These are phyloP conservation scores for Venturia nashicola DNA, from an alignment of 2,329 filamentous ascomycete genomes.

Conservation along the genomic window DNA sequence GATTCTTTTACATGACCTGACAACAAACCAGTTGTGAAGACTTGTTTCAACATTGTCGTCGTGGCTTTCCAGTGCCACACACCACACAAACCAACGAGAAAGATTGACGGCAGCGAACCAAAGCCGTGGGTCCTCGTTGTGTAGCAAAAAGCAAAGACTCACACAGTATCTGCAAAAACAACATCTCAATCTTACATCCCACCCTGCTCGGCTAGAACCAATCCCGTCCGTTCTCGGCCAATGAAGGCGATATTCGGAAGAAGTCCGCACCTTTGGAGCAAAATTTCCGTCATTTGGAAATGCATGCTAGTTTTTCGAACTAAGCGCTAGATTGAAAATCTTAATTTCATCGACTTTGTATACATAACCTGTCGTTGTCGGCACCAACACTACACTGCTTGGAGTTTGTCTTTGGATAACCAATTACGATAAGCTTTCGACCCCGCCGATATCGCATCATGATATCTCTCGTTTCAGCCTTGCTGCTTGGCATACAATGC, in stretches of 20 bases:
- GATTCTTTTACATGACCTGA: too few species aligned
- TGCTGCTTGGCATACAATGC: neutral
- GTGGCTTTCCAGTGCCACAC: too few species aligned
- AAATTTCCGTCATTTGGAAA: neutral
- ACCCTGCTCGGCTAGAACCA: too few species aligned
- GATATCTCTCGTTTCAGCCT: neutral
- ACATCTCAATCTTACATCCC: too few species aligned
- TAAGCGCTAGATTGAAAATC: neutral
- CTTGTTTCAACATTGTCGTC: too few species aligned
- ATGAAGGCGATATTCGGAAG: neutral
- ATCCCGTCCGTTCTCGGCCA: neutral
- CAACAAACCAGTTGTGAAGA: too few species aligned
- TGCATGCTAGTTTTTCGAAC: neutral
- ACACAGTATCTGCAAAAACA: too few species aligned
- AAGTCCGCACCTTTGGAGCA: neutral
- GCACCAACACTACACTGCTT: too few species aligned
- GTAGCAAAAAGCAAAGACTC: too few species aligned
- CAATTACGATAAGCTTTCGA: neutral
- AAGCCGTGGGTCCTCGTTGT: too few species aligned
- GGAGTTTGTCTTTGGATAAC: neutral
- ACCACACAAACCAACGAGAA: too few species aligned
- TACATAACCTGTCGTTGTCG: neutral
- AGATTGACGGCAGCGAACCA: too few species aligned
- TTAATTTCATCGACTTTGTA: neutral
- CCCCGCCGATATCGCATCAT: neutral